Conservation (phyloP, 2,329 filamentous ascomycete species). For the Pochonia chlamydosporia region DNA sequence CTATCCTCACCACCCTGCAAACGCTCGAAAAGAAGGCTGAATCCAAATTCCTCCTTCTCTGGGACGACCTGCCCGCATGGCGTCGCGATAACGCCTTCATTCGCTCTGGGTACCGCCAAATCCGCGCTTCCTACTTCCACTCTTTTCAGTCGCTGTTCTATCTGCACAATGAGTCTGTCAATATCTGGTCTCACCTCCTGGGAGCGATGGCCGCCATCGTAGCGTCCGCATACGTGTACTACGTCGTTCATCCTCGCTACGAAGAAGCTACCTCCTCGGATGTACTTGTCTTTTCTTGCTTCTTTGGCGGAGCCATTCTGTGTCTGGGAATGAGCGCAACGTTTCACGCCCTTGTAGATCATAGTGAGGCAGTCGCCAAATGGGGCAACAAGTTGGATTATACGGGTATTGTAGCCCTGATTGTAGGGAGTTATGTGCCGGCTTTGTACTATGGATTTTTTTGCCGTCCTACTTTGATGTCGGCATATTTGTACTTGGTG, state of each 20-base stretch:
- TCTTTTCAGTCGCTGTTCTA: slow-evolving; percentile 44
- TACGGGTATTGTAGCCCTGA: slow-evolving; percentile 84
- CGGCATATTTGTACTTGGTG: slow-evolving; percentile 70
- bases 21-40: slow-evolving; percentile 34
- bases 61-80: slow-evolving; percentile 55
- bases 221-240: slow-evolving; percentile 47
- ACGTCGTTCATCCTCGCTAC: slow-evolving; percentile 59
- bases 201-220: slow-evolving; percentile 57
- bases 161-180: slow-evolving; percentile 57
- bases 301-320: slow-evolving; percentile 67
- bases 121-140: slow-evolving; percentile 39
- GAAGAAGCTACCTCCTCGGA: slow-evolving; percentile 55
- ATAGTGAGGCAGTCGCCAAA: slow-evolving; percentile 69
- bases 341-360: slow-evolving; percentile 81
- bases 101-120: slow-evolving; percentile 45
- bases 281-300: slow-evolving; percentile 68
- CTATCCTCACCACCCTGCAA: slow-evolving; percentile 20
- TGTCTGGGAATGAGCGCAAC: slow-evolving; percentile 79
- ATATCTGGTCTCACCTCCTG: slow-evolving; percentile 59
- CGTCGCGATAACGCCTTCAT: slow-evolving; percentile 56
- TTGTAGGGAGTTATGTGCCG: slow-evolving; percentile 86
- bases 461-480: slow-evolving; percentile 59
- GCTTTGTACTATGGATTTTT: slow-evolving; percentile 84
- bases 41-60: slow-evolving; percentile 39
- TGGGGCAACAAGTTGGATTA: slow-evolving; percentile 95